phyloP scores from a whole-genome alignment of 768 basidiomycete species.

The Mycena leptocephala region DNA sequence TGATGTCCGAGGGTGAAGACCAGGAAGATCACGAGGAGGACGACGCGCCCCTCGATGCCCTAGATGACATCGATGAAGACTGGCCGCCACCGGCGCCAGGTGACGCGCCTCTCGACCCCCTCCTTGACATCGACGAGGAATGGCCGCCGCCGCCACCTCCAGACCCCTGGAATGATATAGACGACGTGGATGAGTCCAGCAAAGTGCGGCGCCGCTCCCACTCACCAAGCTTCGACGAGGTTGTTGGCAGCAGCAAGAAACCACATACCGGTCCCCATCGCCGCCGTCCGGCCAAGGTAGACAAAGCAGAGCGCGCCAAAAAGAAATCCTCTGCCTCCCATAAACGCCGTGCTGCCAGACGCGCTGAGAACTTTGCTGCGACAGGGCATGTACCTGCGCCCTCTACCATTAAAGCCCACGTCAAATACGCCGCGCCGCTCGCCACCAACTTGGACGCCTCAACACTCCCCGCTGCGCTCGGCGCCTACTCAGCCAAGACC shows the following conservation, averaged over 20 bases:
- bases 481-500: not conserved
- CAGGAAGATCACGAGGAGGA: constrained; percentile 3
- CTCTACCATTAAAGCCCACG: not conserved
- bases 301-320: too few relatives aligned
- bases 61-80: not conserved
- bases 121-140: not conserved
- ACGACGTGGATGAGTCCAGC: not conserved
- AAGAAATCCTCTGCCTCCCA: too few relatives aligned
- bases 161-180: not conserved
- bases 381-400: not conserved
- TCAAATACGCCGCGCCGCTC: not conserved
- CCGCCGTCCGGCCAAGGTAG: not conserved
- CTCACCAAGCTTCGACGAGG: constrained; percentile 1
- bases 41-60: too few relatives aligned
- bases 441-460: not conserved
- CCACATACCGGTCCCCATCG: not conserved
- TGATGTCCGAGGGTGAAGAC: not conserved
- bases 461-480: not conserved
- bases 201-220: not conserved
- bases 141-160: not conserved
- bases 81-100: not conserved
- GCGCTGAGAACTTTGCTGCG: not conserved
- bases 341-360: too few relatives aligned
- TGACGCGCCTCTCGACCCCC: too few relatives aligned
- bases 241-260: not conserved